Evolutionary conservation across 2,329 filamentous ascomycete species (phyloP), one percentile per base, ranked within the genome.

Genomic region (Fusarium subglutinans): DNA sequence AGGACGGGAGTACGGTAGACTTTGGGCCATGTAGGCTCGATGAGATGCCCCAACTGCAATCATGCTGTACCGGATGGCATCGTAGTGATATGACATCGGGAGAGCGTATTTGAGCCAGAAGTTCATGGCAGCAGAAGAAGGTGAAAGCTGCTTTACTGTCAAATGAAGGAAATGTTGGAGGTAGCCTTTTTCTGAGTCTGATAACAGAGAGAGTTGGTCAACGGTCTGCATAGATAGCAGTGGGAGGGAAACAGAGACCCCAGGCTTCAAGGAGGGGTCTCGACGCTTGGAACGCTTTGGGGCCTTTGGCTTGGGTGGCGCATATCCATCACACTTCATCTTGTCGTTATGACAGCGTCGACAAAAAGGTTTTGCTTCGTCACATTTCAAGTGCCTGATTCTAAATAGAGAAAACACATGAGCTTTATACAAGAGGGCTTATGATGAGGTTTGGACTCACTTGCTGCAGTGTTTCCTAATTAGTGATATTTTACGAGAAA

Each of bases 271-370:
- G 9, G 30, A 10, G 10, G 12, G 2, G 1, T 24, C 17, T 35
- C 6, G 48, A 44, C n/a, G n/a, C 20, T 63, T 67, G 2, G 22
- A 30, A 2, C 26, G n/a, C 15, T 40, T 66, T 1, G 28, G 9
- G 6, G n/a, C 26, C 5, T 60, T 69, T 6, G 48, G 48, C 37
- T 63, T 69, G 0, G 64, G 66, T 17, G 55, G 66, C 11, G 65
- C 55, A 20, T 69, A 69, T 28, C 64, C 66, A 8, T 69, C 66
- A 6, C 66, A 69, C 47, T 55, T 69, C 37, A 69, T 53, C 18
- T 44, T 69, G 45, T 69, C 66, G n/a, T 69, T 45, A 22, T 38
- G 24, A n/a, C 66, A 69, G 41, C 66, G 48, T 44, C 56, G 64
- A 24, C 66, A 69, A 24, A 33, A 33, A 5, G 66, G 66, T 18